Percentiles rank a stretch among this genome's conserved stretches.
phyloP scores from a whole-genome alignment of 257 asterid genomes.

The Cruciata laevipes region DNA sequence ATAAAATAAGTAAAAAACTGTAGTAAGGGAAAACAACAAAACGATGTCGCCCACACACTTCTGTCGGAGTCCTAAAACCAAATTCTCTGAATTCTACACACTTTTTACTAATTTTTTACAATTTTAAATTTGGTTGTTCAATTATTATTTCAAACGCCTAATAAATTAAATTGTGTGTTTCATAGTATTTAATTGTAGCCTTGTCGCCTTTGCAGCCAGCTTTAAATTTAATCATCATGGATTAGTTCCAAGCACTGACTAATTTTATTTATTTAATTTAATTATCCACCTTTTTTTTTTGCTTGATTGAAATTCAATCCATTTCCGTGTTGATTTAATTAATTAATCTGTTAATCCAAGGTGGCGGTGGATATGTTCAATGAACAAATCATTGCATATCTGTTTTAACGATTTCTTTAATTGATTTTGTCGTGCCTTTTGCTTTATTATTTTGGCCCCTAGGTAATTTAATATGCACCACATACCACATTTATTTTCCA shows the following conservation, averaged over 20 bases:
- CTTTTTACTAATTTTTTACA: not conserved
- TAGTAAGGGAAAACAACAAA: not conserved
- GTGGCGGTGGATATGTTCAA: not conserved
- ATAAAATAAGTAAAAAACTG: too few species aligned
- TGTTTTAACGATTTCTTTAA: too few species aligned
- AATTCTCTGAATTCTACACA: not conserved
- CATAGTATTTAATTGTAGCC: not conserved
- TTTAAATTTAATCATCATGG: not conserved
- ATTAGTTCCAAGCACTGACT: not conserved
- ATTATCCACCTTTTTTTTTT: too few species aligned
- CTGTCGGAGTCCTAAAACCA: slow-evolving; percentile 24
- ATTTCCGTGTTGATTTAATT: not conserved
- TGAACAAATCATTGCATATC: not conserved
- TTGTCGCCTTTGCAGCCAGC: not conserved
- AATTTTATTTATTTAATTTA: too few species aligned
- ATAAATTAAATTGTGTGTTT: not conserved
- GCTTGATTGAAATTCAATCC: not conserved
- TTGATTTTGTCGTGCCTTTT: not conserved
- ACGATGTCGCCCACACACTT: slow-evolving; percentile 29
- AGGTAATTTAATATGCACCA: too few species aligned
- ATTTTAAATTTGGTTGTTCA: not conserved
- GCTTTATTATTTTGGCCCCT: not conserved
- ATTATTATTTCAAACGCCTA: not conserved
- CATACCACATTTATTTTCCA: not conserved
- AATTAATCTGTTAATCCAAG: not conserved